These are phyloP conservation scores for Baeospora myosura DNA, from an alignment of 1,284 basidiomycete genomes.

Conservation along the genomic window DNA sequence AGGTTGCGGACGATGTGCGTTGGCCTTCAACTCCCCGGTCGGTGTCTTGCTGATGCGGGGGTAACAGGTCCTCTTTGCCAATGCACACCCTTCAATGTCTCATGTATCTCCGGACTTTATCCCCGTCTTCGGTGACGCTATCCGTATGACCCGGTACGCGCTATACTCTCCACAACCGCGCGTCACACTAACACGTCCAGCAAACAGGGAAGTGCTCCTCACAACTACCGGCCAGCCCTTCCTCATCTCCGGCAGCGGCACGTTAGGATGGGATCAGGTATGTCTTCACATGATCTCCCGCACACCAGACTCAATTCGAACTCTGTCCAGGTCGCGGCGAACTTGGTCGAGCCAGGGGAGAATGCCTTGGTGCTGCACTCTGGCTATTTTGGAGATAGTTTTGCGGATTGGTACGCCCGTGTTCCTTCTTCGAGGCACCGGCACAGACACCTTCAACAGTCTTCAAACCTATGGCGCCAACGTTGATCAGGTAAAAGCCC, in stretches of 20 bases:
- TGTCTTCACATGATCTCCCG: constrained; percentile 10
- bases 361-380: constrained; percentile 76
- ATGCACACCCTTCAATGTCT: constrained; percentile 82
- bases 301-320: constrained; percentile 4
- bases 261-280: constrained; percentile 88
- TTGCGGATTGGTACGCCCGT: constrained; percentile 64
- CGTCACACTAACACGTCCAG: constrained; percentile 4
- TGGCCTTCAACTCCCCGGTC: constrained; percentile 5
- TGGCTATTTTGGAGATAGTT: constrained; percentile 88
- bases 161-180: constrained; percentile 2
- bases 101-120: constrained; percentile 92
- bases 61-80: constrained; percentile 53
- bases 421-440: not conserved
- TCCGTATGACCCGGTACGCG: constrained; percentile 74
- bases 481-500: constrained; percentile 81
- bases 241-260: constrained; percentile 90
- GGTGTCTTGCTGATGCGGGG: not conserved
- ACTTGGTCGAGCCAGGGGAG: constrained; percentile 78
- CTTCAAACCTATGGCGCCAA: constrained; percentile 85
- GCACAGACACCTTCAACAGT: constrained; percentile 32
- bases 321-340: constrained; percentile 58
- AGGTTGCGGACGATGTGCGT: constrained; percentile 70
- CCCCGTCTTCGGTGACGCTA: constrained; percentile 83
- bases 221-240: constrained; percentile 79
- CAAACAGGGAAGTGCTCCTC: constrained; percentile 62